phyloP scores from a whole-genome alignment of 495 filamentous ascomycete species.

The Chaetomidium leptoderma region DNA sequence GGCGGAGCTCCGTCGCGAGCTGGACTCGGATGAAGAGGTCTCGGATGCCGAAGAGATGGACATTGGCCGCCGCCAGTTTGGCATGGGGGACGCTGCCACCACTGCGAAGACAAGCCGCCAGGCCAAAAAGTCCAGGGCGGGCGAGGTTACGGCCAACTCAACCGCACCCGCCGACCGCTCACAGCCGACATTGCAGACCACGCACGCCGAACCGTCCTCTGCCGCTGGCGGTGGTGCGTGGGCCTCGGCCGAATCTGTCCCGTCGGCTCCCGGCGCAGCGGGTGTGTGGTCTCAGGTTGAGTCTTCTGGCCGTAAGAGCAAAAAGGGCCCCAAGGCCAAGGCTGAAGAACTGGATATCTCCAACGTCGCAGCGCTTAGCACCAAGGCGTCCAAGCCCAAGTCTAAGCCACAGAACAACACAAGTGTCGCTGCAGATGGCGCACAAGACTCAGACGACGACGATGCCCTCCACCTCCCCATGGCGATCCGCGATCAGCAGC shows the following conservation, averaged over 20 bases:
- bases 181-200: neutral
- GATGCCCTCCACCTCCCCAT: constrained; percentile 55
- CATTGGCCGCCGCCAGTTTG: constrained; percentile 63
- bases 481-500: constrained; percentile 69
- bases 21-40: constrained; percentile 51
- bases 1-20: constrained; percentile 67
- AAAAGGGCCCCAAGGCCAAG: constrained; percentile 26
- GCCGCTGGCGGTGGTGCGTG: constrained; percentile 14
- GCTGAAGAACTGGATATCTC: constrained; percentile 40
- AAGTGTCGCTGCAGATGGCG: constrained; percentile 15
- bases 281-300: constrained; percentile 36
- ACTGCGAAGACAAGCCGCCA: constrained; percentile 15
- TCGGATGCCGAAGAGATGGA: constrained; percentile 59
- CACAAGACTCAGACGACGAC: constrained; percentile 52
- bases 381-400: constrained; percentile 28
- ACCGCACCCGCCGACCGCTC: neutral
- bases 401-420: constrained; percentile 8
- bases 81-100: constrained; percentile 36
- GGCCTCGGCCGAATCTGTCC: constrained; percentile 5
- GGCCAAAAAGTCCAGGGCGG: constrained; percentile 14
- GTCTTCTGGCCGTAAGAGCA: constrained; percentile 32
- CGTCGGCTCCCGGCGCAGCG: constrained; percentile 21
- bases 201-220: neutral
- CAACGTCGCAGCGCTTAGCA: constrained; percentile 32
- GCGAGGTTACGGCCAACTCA: neutral